Percentiles rank a stretch among this genome's conserved stretches.
phyloP scores from a whole-genome alignment of 306 rosid genomes.

The Ceratonia siliqua region DNA sequence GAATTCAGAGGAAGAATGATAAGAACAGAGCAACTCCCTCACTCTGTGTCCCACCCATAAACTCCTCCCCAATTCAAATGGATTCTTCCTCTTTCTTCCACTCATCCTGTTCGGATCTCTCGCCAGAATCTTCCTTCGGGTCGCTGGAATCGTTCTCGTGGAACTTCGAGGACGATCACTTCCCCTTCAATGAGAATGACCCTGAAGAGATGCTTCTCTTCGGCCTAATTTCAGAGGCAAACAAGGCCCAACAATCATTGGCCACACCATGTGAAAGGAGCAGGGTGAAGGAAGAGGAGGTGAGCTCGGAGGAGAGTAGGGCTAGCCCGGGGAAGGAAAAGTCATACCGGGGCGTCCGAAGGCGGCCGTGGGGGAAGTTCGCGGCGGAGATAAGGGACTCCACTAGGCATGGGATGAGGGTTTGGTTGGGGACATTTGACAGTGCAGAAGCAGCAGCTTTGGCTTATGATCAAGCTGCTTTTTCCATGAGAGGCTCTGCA shows the following conservation, averaged over 20 bases:
- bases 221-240: constrained; percentile 49
- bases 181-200: constrained; percentile 84
- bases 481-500: constrained; percentile 53
- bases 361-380: constrained; percentile 68
- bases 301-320: constrained; percentile 30
- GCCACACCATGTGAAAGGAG: neutral
- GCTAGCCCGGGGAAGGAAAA: constrained; percentile 37
- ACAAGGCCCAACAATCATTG: neutral
- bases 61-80: constrained; percentile 24
- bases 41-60: neutral
- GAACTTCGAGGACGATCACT: constrained; percentile 35
- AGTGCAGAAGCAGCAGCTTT: constrained; percentile 70
- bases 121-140: constrained; percentile 55
- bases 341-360: constrained; percentile 59
- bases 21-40: constrained; percentile 22
- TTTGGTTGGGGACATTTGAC: constrained; percentile 75
- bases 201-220: constrained; percentile 81
- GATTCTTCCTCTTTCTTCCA: constrained; percentile 36
- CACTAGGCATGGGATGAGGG: constrained; percentile 61
- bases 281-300: constrained; percentile 46
- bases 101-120: constrained; percentile 47
- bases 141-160: constrained; percentile 49
- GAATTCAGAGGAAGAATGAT: neutral
- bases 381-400: constrained; percentile 77
- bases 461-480: constrained; percentile 76